Conservation (phyloP, 1,284 basidiomycete genomes). For the Stereum hirsutum region DNA sequence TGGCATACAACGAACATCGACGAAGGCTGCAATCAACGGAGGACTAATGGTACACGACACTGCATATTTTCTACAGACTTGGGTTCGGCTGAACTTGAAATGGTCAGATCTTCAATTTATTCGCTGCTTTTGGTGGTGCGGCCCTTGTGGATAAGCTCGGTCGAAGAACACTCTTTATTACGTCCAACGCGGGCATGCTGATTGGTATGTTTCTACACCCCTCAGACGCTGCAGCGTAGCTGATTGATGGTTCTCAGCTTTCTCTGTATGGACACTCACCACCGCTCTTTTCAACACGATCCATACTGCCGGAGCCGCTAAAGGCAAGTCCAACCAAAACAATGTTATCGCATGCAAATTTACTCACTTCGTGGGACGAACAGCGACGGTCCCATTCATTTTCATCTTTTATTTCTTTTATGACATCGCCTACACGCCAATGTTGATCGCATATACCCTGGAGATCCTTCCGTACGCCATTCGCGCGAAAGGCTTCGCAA, state of each 20-base stretch:
- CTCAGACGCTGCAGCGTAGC: no score
- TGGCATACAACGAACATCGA: slow-evolving; percentile 38
- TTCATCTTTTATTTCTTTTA: slow-evolving; percentile 66
- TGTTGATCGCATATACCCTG: slow-evolving; percentile 54
- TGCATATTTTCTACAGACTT: neutral
- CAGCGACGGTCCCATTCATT: slow-evolving; percentile 62
- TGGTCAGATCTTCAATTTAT: slow-evolving; percentile 41
- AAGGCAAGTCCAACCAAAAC: slow-evolving; percentile 25
- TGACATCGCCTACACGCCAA: slow-evolving; percentile 56
- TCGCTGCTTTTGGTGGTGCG: slow-evolving; percentile 43
- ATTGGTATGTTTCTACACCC: slow-evolving; percentile 27
- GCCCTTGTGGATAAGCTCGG: slow-evolving; percentile 52
- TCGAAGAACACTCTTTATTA: slow-evolving; percentile 52
- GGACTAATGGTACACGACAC: slow-evolving; percentile 36
- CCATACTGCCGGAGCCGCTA: slow-evolving; percentile 38
- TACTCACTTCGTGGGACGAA: neutral
- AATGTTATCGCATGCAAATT: neutral
- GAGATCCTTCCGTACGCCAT: slow-evolving; percentile 65
- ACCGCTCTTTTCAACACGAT: slow-evolving; percentile 47
- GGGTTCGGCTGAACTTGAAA: no score
- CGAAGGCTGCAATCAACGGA: slow-evolving; percentile 55
- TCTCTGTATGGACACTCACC: slow-evolving; percentile 48
- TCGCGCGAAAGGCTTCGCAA: slow-evolving; percentile 57
- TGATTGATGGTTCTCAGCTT: slow-evolving; percentile 23
- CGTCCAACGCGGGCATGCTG: slow-evolving; percentile 60